Percentiles rank a stretch among this genome's conserved stretches.
These are phyloP conservation scores for Psilocybe mexicana DNA, from an alignment of 1,284 basidiomycete genomes.

Conservation along the genomic window DNA sequence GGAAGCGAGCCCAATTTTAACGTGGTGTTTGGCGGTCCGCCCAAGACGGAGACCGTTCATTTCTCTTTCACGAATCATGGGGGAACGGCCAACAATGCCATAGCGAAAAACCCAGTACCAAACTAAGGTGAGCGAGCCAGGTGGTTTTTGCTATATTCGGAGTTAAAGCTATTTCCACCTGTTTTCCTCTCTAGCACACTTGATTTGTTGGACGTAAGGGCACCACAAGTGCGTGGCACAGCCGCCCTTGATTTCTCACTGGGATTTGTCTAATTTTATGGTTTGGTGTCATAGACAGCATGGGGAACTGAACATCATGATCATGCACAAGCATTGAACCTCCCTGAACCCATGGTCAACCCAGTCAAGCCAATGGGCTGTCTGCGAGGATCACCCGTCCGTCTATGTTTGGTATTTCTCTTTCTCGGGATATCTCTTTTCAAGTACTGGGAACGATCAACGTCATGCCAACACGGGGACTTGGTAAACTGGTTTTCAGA, in stretches of 20 bases:
- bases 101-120: neutral
- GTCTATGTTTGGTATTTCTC: neutral
- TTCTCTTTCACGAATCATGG: neutral
- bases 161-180: neutral
- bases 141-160: neutral
- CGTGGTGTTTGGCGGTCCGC: neutral
- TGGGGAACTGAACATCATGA: neutral
- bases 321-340: neutral
- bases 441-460: conserved; percentile 1
- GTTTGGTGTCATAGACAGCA: neutral
- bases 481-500: neutral
- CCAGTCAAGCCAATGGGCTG: neutral
- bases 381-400: neutral
- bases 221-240: neutral
- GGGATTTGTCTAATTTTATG: neutral
- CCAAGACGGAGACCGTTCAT: neutral
- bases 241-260: neutral
- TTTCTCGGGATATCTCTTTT: neutral
- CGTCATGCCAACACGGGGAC: neutral
- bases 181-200: neutral
- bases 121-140: neutral
- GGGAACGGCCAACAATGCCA: neutral
- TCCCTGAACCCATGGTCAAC: neutral
- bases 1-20: neutral
- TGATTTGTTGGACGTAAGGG: neutral